Evolutionary conservation across 1,139 yeast genomes (phyloP).

Genomic region (Debaryomyces udenii): DNA sequence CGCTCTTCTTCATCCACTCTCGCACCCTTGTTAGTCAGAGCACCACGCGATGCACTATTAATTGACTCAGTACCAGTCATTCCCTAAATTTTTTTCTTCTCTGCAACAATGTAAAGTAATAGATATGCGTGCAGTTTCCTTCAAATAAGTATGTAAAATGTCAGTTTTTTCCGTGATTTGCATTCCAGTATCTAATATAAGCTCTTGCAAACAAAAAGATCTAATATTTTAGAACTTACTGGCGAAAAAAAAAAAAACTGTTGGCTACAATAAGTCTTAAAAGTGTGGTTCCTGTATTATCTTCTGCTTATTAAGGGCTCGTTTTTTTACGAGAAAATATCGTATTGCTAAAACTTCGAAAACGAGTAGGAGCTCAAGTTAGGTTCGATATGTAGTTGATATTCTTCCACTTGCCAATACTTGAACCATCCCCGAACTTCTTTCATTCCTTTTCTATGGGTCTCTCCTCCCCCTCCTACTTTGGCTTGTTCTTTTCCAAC

Average conservation of each 20-base stretch:
- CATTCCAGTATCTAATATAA: no score
- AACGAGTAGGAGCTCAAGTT: not conserved
- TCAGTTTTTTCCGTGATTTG: no score
- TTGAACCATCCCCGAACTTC: conserved; percentile 32
- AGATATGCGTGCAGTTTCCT: no score
- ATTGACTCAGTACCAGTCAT: conserved; percentile 1
- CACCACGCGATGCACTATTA: not conserved
- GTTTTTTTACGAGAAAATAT: not conserved
- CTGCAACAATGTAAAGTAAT: not conserved
- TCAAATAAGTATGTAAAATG: no score
- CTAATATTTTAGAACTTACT: no score
- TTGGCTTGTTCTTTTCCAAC: conserved; percentile 25
- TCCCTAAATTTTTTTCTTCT: not conserved
- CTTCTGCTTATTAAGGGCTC: conserved; percentile 2
- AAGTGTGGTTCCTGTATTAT: conserved; percentile 1
- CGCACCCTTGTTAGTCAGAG: not conserved
- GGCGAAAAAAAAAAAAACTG: no score
- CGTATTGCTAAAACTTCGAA: not conserved
- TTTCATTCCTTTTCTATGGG: conserved; percentile 31
- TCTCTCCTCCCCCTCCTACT: conserved; percentile 31
- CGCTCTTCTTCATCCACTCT: conserved; percentile 2
- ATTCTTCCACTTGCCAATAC: conserved; percentile 37
- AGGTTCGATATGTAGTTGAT: conserved; percentile 17
- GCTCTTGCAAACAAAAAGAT: no score
- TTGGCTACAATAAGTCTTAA: not conserved